These are phyloP conservation scores for Aspergillus aculeatinus DNA, from an alignment of 2,329 filamentous ascomycete genomes.

Conservation along the genomic window DNA sequence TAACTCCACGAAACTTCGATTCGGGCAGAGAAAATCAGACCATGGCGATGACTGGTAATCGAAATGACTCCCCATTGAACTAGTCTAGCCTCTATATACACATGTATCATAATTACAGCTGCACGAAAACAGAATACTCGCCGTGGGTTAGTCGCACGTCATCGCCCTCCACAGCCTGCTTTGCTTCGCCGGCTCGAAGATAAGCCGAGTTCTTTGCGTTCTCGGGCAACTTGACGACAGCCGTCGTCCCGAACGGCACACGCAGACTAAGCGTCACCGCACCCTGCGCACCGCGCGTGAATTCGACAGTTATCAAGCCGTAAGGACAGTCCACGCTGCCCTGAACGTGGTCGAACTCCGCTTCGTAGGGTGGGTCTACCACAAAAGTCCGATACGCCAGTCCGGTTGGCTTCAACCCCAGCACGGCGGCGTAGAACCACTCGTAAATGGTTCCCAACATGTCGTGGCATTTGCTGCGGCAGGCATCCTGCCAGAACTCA, in stretches of 20 bases:
- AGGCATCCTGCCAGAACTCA: constrained; percentile 77
- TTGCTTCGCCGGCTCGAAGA: neutral
- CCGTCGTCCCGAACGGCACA: neutral
- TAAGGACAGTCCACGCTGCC: constrained; percentile 24
- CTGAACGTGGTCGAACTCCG: constrained; percentile 39
- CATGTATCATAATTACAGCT: neutral
- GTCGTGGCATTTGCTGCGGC: constrained; percentile 67
- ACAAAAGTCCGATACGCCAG: constrained; percentile 45
- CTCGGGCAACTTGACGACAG: neutral
- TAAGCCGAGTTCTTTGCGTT: neutral
- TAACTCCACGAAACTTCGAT: neutral
- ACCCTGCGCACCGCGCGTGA: neutral
- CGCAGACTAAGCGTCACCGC: neutral
- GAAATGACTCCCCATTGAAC: neutral
- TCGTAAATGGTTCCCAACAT: constrained; percentile 52
- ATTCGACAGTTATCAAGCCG: constrained; percentile 13
- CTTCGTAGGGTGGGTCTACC: constrained; percentile 40
- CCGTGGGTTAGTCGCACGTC: neutral
- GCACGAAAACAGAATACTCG: neutral
- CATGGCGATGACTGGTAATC: neutral
- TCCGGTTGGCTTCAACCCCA: constrained; percentile 39
- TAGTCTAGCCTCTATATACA: neutral
- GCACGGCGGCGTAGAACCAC: constrained; percentile 47
- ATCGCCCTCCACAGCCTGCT: neutral
- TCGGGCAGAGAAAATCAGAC: neutral